Evolutionary conservation across 2,329 filamentous ascomycete genomes (phyloP), one percentile per base, ranked within the genome.

Genomic region (Nemania serpens): DNA sequence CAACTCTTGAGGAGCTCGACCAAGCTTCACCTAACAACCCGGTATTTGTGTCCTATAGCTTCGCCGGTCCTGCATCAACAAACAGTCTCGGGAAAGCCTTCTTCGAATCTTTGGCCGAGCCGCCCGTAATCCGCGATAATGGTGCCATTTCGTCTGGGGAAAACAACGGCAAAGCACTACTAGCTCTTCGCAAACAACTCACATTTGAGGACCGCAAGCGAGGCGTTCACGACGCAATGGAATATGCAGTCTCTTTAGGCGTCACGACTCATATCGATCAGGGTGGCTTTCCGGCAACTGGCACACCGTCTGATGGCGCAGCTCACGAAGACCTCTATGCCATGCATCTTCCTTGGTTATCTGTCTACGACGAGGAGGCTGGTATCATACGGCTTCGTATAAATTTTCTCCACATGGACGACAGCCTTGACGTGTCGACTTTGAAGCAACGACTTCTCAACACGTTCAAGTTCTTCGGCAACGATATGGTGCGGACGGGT

Each of bases 231-330:
- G 67, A 69, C 43, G 70, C 70, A 15, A 73, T 73, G 70, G 58
- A 58, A 2, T 72, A 73, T 51, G 70, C 70, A 2, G 66, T 59
- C 2, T 63, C 66, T 1, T 13, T 73, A n/a, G 70, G 70, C 12
- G 64, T 71, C 10, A 73, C 70, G 0, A 72, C 70, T 2, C 70
- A 71, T 59, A 62, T 73, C 2, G 70, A 73, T 51, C 70, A 73
- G 47, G 70, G 70, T 11, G 70, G 63, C 2, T 72, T 73, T 42
- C 59, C 62, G 1, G 67, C 68, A 3, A 66, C 69, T 5, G 65
- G 64, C 15, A 72, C 67, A 2, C 62, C 70, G 0, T 18, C 58
- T 5, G 70, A 73, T 52, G 67, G 69, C 6, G 67, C 70, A 4
- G 70, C 63, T 13, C 56, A 63, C 59, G 71, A 71, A 36, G 66